These are phyloP conservation scores for Aspergillus sclerotioniger DNA, from an alignment of 495 filamentous ascomycete genomes.

Conservation along the genomic window DNA sequence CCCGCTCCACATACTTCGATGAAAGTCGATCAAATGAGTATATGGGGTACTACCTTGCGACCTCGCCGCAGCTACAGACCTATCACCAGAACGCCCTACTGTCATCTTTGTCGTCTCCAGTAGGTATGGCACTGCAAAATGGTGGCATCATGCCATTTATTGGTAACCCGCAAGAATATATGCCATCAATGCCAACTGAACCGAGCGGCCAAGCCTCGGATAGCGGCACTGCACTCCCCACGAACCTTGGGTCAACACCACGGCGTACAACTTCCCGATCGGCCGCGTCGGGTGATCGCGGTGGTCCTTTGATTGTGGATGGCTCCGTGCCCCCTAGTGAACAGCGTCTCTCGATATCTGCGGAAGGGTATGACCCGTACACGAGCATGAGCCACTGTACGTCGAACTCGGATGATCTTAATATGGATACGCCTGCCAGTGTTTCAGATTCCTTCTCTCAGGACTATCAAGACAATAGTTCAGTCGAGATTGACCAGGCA, in stretches of 20 bases:
- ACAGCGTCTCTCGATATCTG: slow-evolving; percentile 23
- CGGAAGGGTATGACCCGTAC: slow-evolving; percentile 35
- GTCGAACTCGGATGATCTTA: slow-evolving; percentile 43
- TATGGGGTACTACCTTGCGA: slow-evolving; percentile 62
- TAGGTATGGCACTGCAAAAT: slow-evolving; percentile 47
- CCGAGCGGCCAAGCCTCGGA: slow-evolving; percentile 23
- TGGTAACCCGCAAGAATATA: slow-evolving; percentile 38
- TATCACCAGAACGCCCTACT: slow-evolving; percentile 47
- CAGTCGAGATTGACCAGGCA: slow-evolving; percentile 37
- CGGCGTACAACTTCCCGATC: slow-evolving; percentile 27
- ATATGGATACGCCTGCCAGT: slow-evolving; percentile 41
- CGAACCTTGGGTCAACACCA: slow-evolving; percentile 19
- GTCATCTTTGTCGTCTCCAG: slow-evolving; percentile 45
- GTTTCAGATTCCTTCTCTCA: slow-evolving; percentile 43
- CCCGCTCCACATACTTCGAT: slow-evolving; percentile 43
- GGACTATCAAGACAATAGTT: slow-evolving; percentile 38
- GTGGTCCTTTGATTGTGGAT: slow-evolving; percentile 48
- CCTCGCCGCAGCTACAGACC: slow-evolving; percentile 52
- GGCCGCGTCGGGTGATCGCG: slow-evolving; percentile 29
- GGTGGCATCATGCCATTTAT: slow-evolving; percentile 47
- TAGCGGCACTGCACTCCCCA: slow-evolving; percentile 15
- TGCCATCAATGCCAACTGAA: slow-evolving; percentile 35
- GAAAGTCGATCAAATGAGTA: slow-evolving; percentile 57
- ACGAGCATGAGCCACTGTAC: slow-evolving; percentile 32
- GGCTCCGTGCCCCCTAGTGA: slow-evolving; percentile 43